phyloP scores from a whole-genome alignment of 306 rosid genomes.

The Ochetophila trinervis region DNA sequence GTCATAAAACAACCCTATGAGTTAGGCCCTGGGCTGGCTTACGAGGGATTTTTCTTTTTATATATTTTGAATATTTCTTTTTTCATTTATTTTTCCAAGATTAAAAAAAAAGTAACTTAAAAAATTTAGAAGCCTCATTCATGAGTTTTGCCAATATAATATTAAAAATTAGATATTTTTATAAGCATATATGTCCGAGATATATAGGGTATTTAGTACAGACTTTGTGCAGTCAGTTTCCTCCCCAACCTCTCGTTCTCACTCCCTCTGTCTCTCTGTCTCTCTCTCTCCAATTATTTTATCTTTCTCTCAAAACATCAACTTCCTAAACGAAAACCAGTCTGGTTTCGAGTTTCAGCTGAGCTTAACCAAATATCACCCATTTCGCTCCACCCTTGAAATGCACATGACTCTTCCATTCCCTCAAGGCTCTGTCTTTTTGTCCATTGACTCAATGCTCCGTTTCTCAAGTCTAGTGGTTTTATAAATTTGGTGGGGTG shows the following conservation, averaged over 20 bases:
- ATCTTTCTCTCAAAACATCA: constrained; percentile 42
- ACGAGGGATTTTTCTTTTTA: no score
- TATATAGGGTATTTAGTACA: constrained; percentile 14
- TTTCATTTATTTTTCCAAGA: neutral
- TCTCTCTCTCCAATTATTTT: constrained; percentile 71
- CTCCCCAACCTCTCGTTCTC: constrained; percentile 25
- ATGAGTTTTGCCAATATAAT: neutral
- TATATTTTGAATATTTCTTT: no score
- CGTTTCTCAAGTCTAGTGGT: constrained; percentile 23
- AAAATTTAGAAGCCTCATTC: neutral
- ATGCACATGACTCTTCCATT: constrained; percentile 37
- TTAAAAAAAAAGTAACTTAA: neutral
- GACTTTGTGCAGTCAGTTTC: constrained; percentile 38
- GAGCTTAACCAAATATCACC: neutral
- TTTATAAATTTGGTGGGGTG: constrained; percentile 4
- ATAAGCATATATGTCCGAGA: constrained; percentile 25
- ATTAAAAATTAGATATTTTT: neutral
- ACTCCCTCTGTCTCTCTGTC: no score
- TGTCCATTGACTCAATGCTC: constrained; percentile 25
- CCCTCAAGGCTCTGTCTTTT: constrained; percentile 22
- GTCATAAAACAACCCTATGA: no score
- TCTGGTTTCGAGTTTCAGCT: constrained; percentile 52
- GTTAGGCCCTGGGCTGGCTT: no score
- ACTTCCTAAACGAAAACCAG: constrained; percentile 45
- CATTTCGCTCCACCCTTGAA: constrained; percentile 21